These are phyloP conservation scores for Heritiera fomes DNA, from an alignment of 345 rosid species.

Conservation along the genomic window DNA sequence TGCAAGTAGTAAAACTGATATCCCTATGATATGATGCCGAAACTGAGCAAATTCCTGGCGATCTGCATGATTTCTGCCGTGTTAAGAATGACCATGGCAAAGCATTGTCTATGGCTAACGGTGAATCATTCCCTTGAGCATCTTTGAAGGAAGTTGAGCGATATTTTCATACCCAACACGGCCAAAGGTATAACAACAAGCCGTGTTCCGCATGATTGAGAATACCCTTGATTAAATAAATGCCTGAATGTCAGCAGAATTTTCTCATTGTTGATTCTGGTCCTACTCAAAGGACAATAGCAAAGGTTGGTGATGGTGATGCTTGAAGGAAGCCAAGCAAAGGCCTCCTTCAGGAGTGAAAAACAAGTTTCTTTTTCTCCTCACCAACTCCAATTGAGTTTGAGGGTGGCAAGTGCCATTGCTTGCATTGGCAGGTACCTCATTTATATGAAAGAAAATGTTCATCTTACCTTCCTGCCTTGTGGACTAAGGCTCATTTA, in stretches of 20 bases:
- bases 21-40: too few species aligned
- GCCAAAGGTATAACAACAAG: neutral
- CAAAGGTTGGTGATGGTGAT: slow-evolving; percentile 34
- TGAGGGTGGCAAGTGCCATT: slow-evolving; percentile 36
- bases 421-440: slow-evolving; percentile 51
- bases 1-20: too few species aligned
- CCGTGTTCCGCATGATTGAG: neutral
- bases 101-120: neutral
- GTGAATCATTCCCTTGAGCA: neutral
- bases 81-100: neutral
- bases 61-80: too few species aligned
- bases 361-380: slow-evolving; percentile 27
- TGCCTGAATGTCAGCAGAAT: neutral
- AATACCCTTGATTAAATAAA: neutral
- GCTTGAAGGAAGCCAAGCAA: slow-evolving; percentile 20
- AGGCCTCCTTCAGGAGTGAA: slow-evolving; percentile 32
- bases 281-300: neutral
- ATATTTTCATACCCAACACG: neutral
- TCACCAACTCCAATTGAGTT: slow-evolving; percentile 37
- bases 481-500: slow-evolving; percentile 35
- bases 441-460: slow-evolving; percentile 23
- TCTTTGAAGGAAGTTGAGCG: slow-evolving; percentile 2
- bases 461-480: slow-evolving; percentile 55
- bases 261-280: neutral
- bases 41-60: too few species aligned